phyloP scores from a whole-genome alignment of 257 asterid genomes.

The Osmanthus fragrans region DNA sequence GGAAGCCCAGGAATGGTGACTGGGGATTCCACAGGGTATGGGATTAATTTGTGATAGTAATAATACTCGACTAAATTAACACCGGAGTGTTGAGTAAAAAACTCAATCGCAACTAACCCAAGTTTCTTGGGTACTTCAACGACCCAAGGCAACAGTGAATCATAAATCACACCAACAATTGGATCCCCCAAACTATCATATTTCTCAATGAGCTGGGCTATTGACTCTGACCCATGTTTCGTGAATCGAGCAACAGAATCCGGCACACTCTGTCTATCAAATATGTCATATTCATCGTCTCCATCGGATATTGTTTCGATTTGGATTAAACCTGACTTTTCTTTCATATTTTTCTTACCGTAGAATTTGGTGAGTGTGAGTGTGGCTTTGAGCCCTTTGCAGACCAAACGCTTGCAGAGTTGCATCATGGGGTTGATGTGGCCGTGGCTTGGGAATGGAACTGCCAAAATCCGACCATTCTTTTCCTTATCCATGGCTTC shows the following conservation, averaged over 20 bases:
- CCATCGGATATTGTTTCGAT: slow-evolving; percentile 80
- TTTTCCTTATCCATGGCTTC: background rate
- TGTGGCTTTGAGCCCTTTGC: slow-evolving; percentile 57
- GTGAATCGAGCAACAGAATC: slow-evolving; percentile 43
- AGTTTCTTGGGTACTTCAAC: slow-evolving; percentile 49
- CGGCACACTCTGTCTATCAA: slow-evolving; percentile 34
- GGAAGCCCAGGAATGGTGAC: slow-evolving; percentile 69
- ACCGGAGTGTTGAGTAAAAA: slow-evolving; percentile 72
- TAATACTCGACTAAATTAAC: slow-evolving; percentile 60
- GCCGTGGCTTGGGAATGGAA: slow-evolving; percentile 76
- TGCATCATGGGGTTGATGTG: slow-evolving; percentile 78
- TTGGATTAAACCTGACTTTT: slow-evolving; percentile 35
- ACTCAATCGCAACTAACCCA: slow-evolving; percentile 13
- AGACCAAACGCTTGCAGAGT: slow-evolving; percentile 64
- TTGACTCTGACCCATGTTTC: slow-evolving; percentile 45
- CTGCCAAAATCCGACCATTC: background rate
- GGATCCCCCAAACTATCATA: slow-evolving; percentile 28
- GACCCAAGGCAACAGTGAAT: slow-evolving; percentile 75
- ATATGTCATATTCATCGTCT: slow-evolving; percentile 56
- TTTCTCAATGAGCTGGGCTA: slow-evolving; percentile 39
- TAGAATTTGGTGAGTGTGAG: slow-evolving; percentile 53
- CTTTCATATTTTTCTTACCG: slow-evolving; percentile 33
- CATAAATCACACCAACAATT: slow-evolving; percentile 61
- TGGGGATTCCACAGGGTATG: slow-evolving; percentile 52
- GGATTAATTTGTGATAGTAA: slow-evolving; percentile 44